Conservation (phyloP, 148 eudicot species). For the Rhododendron mucronatum region DNA sequence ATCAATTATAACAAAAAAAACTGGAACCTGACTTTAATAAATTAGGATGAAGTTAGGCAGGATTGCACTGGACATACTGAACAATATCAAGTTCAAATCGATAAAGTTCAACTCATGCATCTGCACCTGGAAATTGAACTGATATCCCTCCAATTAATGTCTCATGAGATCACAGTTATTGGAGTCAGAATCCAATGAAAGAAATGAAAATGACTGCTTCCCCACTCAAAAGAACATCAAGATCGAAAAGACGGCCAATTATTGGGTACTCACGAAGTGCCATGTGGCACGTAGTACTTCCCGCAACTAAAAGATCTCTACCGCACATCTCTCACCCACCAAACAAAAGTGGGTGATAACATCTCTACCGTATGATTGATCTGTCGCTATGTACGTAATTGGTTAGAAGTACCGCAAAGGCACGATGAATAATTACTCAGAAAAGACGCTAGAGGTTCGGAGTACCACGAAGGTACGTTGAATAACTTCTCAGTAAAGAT, state of each 20-base stretch:
- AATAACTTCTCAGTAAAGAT: not conserved
- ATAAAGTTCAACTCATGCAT: not conserved
- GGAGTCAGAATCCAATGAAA: conserved; percentile 13
- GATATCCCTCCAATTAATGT: not conserved
- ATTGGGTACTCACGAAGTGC: too few species aligned
- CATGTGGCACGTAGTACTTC: too few species aligned
- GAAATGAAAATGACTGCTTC: conserved; percentile 1
- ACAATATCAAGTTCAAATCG: not conserved
- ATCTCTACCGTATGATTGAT: too few species aligned
- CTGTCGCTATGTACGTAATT: too few species aligned
- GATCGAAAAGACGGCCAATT: not conserved
- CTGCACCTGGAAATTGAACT: not conserved
- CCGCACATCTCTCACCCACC: too few species aligned
- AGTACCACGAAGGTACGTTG: too few species aligned
- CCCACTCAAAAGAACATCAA: not conserved
- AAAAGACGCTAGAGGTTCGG: not conserved
- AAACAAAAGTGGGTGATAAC: too few species aligned
- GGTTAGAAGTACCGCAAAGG: too few species aligned
- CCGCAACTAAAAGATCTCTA: too few species aligned
- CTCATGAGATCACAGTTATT: not conserved
- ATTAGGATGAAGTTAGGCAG: conserved; percentile 2
- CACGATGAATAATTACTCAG: too few species aligned
- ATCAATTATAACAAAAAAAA: not conserved
- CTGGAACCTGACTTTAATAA: not conserved
- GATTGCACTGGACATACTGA: not conserved